A percentile compares a stretch with the other conserved stretches of the same genome.
Evolutionary conservation across 1,284 basidiomycete species (phyloP).

Genomic region (Microbotryomycetes sp.): DNA sequence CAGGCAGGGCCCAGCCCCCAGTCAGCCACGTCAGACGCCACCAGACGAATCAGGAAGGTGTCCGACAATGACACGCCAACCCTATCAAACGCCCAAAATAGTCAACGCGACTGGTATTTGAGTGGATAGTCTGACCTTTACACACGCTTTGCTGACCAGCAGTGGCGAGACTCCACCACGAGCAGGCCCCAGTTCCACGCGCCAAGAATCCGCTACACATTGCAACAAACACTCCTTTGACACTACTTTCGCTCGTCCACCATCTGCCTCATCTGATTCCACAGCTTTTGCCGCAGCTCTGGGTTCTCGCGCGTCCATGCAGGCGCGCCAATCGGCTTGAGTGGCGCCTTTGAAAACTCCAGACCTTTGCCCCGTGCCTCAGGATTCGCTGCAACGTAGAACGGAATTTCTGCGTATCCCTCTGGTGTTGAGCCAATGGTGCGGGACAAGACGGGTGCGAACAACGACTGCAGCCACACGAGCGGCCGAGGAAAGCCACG

Average conservation of each 20-base stretch:
- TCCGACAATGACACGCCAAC: background rate
- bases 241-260: background rate
- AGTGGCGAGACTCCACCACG: background rate
- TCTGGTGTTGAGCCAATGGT: conserved; percentile 34
- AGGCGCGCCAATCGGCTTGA: conserved; percentile 18
- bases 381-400: conserved; percentile 33
- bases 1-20: too few species aligned
- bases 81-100: background rate
- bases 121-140: too few species aligned
- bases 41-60: background rate
- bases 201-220: background rate
- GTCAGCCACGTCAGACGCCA: background rate
- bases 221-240: background rate
- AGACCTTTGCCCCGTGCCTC: conserved; percentile 5
- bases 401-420: conserved; percentile 34
- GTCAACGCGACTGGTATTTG: background rate
- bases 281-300: background rate
- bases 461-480: conserved; percentile 27
- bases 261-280: background rate
- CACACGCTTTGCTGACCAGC: too few species aligned
- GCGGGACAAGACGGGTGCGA: conserved; percentile 30
- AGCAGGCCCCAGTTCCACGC: background rate
- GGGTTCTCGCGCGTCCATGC: conserved; percentile 8
- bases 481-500: conserved; percentile 37
- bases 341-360: conserved; percentile 9